Evolutionary conservation across 345 rosid genomes (phyloP).

Genomic region (Capsella bursapastoris): DNA sequence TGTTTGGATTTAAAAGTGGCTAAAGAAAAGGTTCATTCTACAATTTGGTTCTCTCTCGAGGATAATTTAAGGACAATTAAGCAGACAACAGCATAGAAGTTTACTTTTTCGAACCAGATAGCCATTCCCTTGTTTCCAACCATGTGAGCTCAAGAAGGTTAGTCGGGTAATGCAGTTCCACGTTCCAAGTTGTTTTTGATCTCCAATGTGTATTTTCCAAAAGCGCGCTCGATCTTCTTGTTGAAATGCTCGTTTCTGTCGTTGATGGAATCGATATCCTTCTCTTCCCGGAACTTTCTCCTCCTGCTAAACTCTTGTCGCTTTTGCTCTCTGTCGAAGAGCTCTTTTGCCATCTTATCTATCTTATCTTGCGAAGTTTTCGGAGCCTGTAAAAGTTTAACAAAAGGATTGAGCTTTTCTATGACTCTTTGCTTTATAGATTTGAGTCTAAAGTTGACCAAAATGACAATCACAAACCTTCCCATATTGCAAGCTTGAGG

Average conservation of each 20-base stretch:
- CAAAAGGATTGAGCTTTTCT: not conserved
- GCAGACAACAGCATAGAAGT: constrained; percentile 20
- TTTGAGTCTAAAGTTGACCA: constrained; percentile 10
- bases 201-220: constrained; percentile 94
- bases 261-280: constrained; percentile 95
- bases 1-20: constrained; percentile 10
- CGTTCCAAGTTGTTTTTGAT: constrained; percentile 97
- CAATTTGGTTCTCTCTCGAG: constrained; percentile 11
- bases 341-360: constrained; percentile 88
- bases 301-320: constrained; percentile 84
- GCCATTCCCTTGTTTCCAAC: constrained; percentile 18
- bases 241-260: constrained; percentile 99
- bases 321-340: constrained; percentile 75
- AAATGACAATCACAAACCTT: constrained; percentile 57
- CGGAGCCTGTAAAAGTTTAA: constrained; percentile 64
- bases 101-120: constrained; percentile 27
- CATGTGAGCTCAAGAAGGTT: constrained; percentile 44
- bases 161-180: constrained; percentile 98
- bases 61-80: constrained; percentile 10
- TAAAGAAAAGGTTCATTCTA: not conserved
- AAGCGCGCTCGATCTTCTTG: constrained; percentile 96
- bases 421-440: constrained; percentile 2
- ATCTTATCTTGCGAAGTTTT: constrained; percentile 76
- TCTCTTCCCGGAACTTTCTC: constrained; percentile 88
- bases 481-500: constrained; percentile 90